A percentile compares a stretch with the other conserved stretches of the same genome.
phyloP scores from a whole-genome alignment of 2,329 filamentous ascomycete genomes.

The Ceratocystis diversiconidia region DNA sequence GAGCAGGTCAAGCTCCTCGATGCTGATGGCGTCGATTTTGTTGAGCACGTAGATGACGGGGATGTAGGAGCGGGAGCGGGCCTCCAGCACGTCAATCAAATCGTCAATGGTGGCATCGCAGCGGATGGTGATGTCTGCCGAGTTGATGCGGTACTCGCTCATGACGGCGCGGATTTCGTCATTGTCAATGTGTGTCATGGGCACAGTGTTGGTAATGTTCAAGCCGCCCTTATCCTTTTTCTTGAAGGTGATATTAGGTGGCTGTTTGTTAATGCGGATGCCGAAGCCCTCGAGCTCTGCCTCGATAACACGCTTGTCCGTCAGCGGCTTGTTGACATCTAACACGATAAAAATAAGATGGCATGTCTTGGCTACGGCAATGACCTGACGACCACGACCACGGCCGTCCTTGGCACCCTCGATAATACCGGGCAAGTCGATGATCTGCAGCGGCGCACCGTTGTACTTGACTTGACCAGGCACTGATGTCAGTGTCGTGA shows the following conservation, averaged over 20 bases:
- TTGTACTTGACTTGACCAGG: slow-evolving; percentile 95
- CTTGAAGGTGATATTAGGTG: slow-evolving; percentile 96
- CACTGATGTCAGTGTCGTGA: slow-evolving; percentile 94
- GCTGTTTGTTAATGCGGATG: slow-evolving; percentile 91
- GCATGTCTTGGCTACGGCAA: slow-evolving; percentile 96
- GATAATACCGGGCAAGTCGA: slow-evolving; percentile 96
- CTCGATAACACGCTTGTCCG: slow-evolving; percentile 93
- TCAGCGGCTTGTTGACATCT: slow-evolving; percentile 95
- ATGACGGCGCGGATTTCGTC: slow-evolving; percentile 98
- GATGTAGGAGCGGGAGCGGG: slow-evolving; percentile 88
- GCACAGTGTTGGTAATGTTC: slow-evolving; percentile 88
- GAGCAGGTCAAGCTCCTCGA: slow-evolving; percentile 89
- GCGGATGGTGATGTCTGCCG: slow-evolving; percentile 91
- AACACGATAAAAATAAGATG: slow-evolving; percentile 97
- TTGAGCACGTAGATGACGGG: slow-evolving; percentile 98
- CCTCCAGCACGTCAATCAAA: slow-evolving; percentile 88
- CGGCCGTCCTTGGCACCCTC: slow-evolving; percentile 97
- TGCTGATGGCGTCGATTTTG: slow-evolving; percentile 97
- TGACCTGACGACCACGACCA: slow-evolving; percentile 93
- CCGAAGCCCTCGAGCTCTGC: slow-evolving; percentile 91
- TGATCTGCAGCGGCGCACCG: slow-evolving; percentile 92
- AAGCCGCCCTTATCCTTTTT: slow-evolving; percentile 99
- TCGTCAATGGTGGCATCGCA: slow-evolving; percentile 97
- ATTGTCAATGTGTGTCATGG: slow-evolving; percentile 79
- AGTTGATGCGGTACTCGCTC: slow-evolving; percentile 91